A percentile compares a stretch with the other conserved stretches of the same genome.
Conservation (phyloP, 768 basidiomycete species). For the Mycena capillaripes region DNA sequence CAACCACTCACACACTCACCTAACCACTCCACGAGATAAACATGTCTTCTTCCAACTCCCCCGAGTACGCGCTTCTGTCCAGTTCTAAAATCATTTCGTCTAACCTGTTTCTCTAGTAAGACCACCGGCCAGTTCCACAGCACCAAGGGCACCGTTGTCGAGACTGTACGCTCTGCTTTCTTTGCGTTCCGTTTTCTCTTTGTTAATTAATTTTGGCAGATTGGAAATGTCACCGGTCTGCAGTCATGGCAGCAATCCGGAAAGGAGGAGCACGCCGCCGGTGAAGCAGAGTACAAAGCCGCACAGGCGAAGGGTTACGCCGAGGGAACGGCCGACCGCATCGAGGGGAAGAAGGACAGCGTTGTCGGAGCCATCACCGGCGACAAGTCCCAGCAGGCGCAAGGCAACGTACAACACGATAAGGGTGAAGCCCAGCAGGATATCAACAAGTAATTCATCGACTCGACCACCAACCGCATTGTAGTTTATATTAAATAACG, state of each 20-base stretch:
- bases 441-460: conserved; percentile 17
- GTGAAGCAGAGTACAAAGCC: conserved; percentile 52
- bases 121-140: conserved; percentile 36
- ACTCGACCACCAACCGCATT: not conserved
- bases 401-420: conserved; percentile 62
- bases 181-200: not conserved
- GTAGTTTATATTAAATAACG: not conserved
- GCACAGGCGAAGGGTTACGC: conserved; percentile 53
- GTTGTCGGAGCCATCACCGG: conserved; percentile 54
- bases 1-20: not conserved
- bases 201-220: not conserved
- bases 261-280: conserved; percentile 55
- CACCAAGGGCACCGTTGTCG: conserved; percentile 28
- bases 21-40: not conserved
- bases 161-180: conserved; percentile 2
- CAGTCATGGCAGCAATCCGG: conserved; percentile 50
- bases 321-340: conserved; percentile 53
- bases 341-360: conserved; percentile 52
- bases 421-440: conserved; percentile 65
- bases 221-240: conserved; percentile 55
- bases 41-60: conserved; percentile 24
- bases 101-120: conserved; percentile 17
- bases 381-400: conserved; percentile 52
- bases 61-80: conserved; percentile 13
- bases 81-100: not conserved